Evolutionary conservation across 2,329 filamentous ascomycete species (phyloP).

Genomic region (Xylariales sp.): DNA sequence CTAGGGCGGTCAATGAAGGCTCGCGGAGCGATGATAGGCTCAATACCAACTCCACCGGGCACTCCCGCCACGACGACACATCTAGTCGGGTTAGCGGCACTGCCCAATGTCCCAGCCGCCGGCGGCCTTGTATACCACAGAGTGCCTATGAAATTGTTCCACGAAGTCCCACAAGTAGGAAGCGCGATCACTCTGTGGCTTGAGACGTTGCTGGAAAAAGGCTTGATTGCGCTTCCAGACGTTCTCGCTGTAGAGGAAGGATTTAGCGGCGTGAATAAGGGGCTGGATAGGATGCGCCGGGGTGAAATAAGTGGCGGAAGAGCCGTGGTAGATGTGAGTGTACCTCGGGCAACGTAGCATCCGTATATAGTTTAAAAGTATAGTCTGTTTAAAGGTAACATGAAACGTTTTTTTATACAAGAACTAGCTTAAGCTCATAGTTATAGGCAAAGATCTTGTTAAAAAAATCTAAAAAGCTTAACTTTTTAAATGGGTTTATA

Average conservation of each 20-base stretch:
- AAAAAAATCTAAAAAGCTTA: too few relatives aligned
- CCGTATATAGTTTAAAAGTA: constrained; percentile 8
- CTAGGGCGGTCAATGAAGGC: constrained; percentile 65
- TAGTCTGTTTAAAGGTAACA: background rate
- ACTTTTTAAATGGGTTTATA: too few relatives aligned
- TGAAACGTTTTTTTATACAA: too few relatives aligned
- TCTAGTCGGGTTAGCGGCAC: constrained; percentile 73
- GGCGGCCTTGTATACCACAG: constrained; percentile 67
- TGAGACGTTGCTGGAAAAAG: constrained; percentile 69
- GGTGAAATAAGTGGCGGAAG: constrained; percentile 76
- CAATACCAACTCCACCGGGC: constrained; percentile 52
- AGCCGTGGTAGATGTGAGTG: constrained; percentile 64
- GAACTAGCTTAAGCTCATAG: too few relatives aligned
- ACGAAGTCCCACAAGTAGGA: constrained; percentile 73
- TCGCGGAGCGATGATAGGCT: constrained; percentile 37
- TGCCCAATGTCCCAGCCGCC: constrained; percentile 67
- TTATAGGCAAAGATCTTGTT: too few relatives aligned
- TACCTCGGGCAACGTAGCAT: constrained; percentile 8
- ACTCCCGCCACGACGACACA: constrained; percentile 60
- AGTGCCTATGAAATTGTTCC: constrained; percentile 81
- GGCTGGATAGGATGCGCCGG: constrained; percentile 72
- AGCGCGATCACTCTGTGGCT: constrained; percentile 73
- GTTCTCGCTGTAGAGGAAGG: constrained; percentile 74
- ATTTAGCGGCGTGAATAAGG: constrained; percentile 73
- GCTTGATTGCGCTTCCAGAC: constrained; percentile 68